Percentiles rank a stretch among this genome's conserved stretches.
These are phyloP conservation scores for Gamarada debralockiae DNA, from an alignment of 495 filamentous ascomycete genomes.

Conservation along the genomic window DNA sequence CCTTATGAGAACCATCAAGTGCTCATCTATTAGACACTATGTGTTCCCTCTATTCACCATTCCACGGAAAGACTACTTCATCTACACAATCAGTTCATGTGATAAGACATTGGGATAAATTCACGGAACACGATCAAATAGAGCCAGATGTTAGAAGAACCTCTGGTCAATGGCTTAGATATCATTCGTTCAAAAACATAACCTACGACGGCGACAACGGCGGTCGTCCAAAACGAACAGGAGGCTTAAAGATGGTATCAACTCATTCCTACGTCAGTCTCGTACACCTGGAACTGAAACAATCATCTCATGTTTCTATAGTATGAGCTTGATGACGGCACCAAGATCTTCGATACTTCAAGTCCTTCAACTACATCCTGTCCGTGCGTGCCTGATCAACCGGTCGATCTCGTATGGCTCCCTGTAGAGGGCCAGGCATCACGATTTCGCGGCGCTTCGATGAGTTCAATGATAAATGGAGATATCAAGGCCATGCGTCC, in stretches of 20 bases:
- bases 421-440: slow-evolving; percentile 60
- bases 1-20: too few relatives aligned
- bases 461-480: slow-evolving; percentile 40
- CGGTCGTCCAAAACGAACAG: slow-evolving; percentile 55
- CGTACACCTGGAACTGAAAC: slow-evolving; percentile 18
- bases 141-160: slow-evolving; percentile 68
- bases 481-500: slow-evolving; percentile 74
- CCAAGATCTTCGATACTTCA: slow-evolving; percentile 66
- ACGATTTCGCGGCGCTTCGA: slow-evolving; percentile 45
- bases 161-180: slow-evolving; percentile 75
- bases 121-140: slow-evolving; percentile 70
- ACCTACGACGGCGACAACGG: slow-evolving; percentile 71
- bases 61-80: slow-evolving; percentile 56
- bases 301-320: slow-evolving; percentile 20
- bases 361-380: slow-evolving; percentile 71
- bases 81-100: slow-evolving; percentile 70
- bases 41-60: slow-evolving; percentile 25
- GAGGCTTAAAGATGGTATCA: slow-evolving; percentile 83
- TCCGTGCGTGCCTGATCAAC: slow-evolving; percentile 81
- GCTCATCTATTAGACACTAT: slow-evolving; percentile 10
- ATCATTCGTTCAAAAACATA: slow-evolving; percentile 78
- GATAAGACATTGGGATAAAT: slow-evolving; percentile 95
- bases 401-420: slow-evolving; percentile 76
- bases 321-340: slow-evolving; percentile 75
- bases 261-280: slow-evolving; percentile 92